Conservation (phyloP, 1,284 basidiomycete species). For the Caloboletus inedulis region DNA sequence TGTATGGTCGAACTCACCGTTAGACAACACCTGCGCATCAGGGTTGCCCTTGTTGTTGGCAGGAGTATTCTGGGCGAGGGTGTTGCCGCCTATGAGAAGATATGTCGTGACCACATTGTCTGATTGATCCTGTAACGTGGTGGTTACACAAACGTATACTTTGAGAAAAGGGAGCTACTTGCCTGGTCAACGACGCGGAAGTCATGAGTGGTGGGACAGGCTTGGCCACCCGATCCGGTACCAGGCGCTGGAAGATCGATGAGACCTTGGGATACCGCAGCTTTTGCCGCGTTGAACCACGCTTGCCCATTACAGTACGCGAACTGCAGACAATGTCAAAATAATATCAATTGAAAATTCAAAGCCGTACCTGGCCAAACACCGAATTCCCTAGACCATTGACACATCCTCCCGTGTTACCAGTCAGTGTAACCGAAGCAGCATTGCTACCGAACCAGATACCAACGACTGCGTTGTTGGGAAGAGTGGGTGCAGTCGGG, state of each 20-base stretch:
- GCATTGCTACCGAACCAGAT: slow-evolving; percentile 31
- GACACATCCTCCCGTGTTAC: slow-evolving; percentile 21
- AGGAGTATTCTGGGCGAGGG: slow-evolving; percentile 28
- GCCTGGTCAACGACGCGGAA: slow-evolving; percentile 29
- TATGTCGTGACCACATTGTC: slow-evolving; percentile 29
- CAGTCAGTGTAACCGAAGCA: slow-evolving; percentile 20
- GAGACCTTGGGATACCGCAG: slow-evolving; percentile 21
- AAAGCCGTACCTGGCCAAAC: slow-evolving; percentile 22
- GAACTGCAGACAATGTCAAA: slow-evolving; percentile 11
- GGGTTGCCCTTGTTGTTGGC: slow-evolving; percentile 25
- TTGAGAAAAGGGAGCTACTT: neutral
- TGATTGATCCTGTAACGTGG: slow-evolving; percentile 24
- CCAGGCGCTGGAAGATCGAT: slow-evolving; percentile 21
- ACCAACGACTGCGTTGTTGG: slow-evolving; percentile 24
- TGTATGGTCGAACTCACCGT: slow-evolving; percentile 13
- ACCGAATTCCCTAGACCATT: slow-evolving; percentile 23
- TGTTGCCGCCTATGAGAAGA: slow-evolving; percentile 23
- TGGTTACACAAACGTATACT: neutral
- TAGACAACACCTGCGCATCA: slow-evolving; percentile 22
- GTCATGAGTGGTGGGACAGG: slow-evolving; percentile 26
- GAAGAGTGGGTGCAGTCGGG: slow-evolving; percentile 24
- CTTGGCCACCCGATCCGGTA: slow-evolving; percentile 17
- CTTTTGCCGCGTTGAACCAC: slow-evolving; percentile 23
- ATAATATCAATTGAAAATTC: neutral
- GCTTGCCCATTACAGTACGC: slow-evolving; percentile 22